Base-by-base conservation (phyloP, 148 eudicot genomes). In the Rhododendron ovatum region DNA sequence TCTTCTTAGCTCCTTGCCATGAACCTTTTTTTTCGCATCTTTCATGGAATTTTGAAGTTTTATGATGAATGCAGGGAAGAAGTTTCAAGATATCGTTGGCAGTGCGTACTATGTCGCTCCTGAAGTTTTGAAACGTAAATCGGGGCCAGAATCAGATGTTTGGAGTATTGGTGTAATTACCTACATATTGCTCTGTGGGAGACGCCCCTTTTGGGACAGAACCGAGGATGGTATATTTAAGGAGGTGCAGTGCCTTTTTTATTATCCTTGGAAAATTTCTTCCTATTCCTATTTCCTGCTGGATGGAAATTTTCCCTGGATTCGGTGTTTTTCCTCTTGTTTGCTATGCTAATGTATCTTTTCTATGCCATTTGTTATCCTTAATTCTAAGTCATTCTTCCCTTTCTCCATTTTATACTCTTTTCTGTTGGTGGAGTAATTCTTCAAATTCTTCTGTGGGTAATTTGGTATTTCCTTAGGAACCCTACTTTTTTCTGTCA, bases 51-150 rank as follows among this genome's bases (percentile, higher is more conserved):
- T 83, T 61, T 71, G 79, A 89, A 71, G 41, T 15, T 37, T 85
- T 59, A 63, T 57, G 76, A 41, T 10, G 39, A 28, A 75, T 87
- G 88, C 93, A 96, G 99, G 98, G 84, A 96, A 92, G 88, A 93
- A 88, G 87, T 96, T 96, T 88, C 89, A 89, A 43, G 99, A 96
- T 87, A 94, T 96, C 85, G 99, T 96, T 77, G 99, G 99, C 41
- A 96, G 99, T 89, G 99, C 99, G 48, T 96, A 96, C 87, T 96
- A 96, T 91, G 99, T 96, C 85, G 99, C 99, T 80, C 99, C 99
- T 15, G 99, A 96, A 92, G 99, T 96, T 63, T 86, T 96, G 88
- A 96, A 93, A 86, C 98, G 99, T 15, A 95, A 88, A 90, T 96
- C 99, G 18, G 99, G 99, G 18, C 98, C 98, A 14, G 96, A 96